Percentiles rank a stretch among this genome's conserved stretches.
phyloP scores from a whole-genome alignment of 2,329 filamentous ascomycete species.

The Metarhizium rileyi region DNA sequence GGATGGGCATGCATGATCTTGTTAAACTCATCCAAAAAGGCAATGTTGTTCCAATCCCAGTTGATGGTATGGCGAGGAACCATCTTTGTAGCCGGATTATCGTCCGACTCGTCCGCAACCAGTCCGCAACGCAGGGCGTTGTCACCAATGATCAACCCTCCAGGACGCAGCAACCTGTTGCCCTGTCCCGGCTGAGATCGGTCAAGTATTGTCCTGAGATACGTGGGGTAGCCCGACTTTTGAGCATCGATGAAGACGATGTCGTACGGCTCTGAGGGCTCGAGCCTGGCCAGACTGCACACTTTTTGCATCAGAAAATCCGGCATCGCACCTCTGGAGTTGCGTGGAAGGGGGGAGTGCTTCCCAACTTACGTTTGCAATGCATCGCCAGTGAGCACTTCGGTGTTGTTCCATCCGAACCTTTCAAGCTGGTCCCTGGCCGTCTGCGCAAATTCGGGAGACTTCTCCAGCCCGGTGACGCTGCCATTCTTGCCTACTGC shows the following conservation, averaged over 20 bases:
- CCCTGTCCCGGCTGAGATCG: slow-evolving; percentile 22
- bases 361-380: background rate
- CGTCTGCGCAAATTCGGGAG: slow-evolving; percentile 1
- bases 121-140: slow-evolving; percentile 35
- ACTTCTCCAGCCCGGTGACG: slow-evolving; percentile 4
- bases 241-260: slow-evolving; percentile 38
- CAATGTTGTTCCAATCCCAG: slow-evolving; percentile 3
- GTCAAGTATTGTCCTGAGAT: slow-evolving; percentile 30
- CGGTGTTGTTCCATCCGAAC: background rate
- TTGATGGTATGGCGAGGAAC: slow-evolving; percentile 3
- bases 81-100: slow-evolving; percentile 3
- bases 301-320: background rate
- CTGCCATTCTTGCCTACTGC: slow-evolving; percentile 1
- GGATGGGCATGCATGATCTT: background rate
- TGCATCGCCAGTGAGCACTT: background rate
- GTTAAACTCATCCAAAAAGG: slow-evolving; percentile 6
- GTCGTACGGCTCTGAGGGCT: slow-evolving; percentile 30
- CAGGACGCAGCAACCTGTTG: slow-evolving; percentile 13
- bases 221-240: slow-evolving; percentile 33
- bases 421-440: background rate
- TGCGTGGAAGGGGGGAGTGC: background rate
- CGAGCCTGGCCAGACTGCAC: slow-evolving; percentile 20
- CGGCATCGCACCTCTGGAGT: background rate
- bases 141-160: slow-evolving; percentile 23
- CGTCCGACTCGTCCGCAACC: slow-evolving; percentile 22